phyloP scores from a whole-genome alignment of 1,284 basidiomycete genomes.

The Phlebopus sp. region DNA sequence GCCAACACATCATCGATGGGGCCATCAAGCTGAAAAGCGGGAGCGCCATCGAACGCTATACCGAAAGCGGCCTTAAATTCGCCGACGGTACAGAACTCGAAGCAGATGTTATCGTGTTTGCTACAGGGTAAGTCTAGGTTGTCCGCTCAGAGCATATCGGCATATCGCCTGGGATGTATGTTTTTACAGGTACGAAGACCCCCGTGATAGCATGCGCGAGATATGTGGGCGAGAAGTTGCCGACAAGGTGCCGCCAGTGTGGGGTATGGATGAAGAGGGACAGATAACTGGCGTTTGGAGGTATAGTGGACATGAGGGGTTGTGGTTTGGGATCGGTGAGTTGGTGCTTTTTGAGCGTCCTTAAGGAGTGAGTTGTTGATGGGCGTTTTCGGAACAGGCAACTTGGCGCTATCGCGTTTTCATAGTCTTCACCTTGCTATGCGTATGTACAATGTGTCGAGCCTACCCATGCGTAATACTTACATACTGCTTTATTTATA shows the following conservation, averaged over 20 bases:
- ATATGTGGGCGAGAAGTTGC: constrained; percentile 39
- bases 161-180: no score
- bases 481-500: constrained; percentile 5
- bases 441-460: constrained; percentile 30
- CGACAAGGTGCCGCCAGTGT: constrained; percentile 37
- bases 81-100: constrained; percentile 38
- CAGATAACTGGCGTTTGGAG: constrained; percentile 41
- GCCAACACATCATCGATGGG: constrained; percentile 41
- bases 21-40: constrained; percentile 43
- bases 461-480: background rate
- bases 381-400: constrained; percentile 28
- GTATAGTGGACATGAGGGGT: constrained; percentile 24
- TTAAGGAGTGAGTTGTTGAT: no score
- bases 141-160: no score
- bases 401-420: constrained; percentile 33
- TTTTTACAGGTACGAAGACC: constrained; percentile 31
- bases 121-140: no score
- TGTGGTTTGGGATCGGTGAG: constrained; percentile 37
- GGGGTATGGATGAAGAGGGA: constrained; percentile 46
- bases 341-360: no score
- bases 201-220: constrained; percentile 32
- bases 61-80: constrained; percentile 34
- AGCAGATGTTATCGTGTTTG: constrained; percentile 46
- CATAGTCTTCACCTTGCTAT: constrained; percentile 38
- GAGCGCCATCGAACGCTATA: constrained; percentile 31